Percentiles rank a stretch among this genome's conserved stretches.
phyloP scores from a whole-genome alignment of 2,329 filamentous ascomycete species.

The Fusarium longipes region DNA sequence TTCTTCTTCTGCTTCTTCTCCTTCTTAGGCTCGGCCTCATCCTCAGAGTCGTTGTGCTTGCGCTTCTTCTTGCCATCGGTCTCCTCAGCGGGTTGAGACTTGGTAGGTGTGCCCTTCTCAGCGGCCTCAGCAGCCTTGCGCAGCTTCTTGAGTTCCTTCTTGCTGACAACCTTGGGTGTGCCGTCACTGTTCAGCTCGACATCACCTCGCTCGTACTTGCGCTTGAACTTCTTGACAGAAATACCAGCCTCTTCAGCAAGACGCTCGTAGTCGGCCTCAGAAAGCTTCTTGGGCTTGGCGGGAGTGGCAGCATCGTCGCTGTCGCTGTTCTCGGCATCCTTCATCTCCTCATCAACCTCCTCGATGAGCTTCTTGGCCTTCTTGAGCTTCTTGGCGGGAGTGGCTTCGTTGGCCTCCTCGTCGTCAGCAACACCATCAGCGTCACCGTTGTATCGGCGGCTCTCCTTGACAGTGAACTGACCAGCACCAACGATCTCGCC shows the following conservation, averaged over 20 bases:
- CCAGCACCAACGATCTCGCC: conserved; percentile 71
- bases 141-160: conserved; percentile 80
- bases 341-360: conserved; percentile 58
- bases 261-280: conserved; percentile 66
- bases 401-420: conserved; percentile 59
- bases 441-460: conserved; percentile 92
- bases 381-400: conserved; percentile 51
- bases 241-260: conserved; percentile 75
- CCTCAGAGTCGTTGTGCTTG: conserved; percentile 74
- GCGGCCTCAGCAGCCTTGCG: conserved; percentile 69
- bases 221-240: conserved; percentile 80
- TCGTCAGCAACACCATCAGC: conserved; percentile 84
- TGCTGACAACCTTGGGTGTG: conserved; percentile 74
- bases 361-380: conserved; percentile 58
- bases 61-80: conserved; percentile 67
- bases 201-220: conserved; percentile 81
- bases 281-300: conserved; percentile 58
- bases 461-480: conserved; percentile 93
- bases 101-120: conserved; percentile 59
- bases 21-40: conserved; percentile 71
- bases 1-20: conserved; percentile 67
- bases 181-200: conserved; percentile 74
- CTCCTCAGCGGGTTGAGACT: conserved; percentile 57
- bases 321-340: conserved; percentile 57
- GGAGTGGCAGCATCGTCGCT: conserved; percentile 50